phyloP scores from a whole-genome alignment of 495 filamentous ascomycete genomes.

The Daldinia decipiens region DNA sequence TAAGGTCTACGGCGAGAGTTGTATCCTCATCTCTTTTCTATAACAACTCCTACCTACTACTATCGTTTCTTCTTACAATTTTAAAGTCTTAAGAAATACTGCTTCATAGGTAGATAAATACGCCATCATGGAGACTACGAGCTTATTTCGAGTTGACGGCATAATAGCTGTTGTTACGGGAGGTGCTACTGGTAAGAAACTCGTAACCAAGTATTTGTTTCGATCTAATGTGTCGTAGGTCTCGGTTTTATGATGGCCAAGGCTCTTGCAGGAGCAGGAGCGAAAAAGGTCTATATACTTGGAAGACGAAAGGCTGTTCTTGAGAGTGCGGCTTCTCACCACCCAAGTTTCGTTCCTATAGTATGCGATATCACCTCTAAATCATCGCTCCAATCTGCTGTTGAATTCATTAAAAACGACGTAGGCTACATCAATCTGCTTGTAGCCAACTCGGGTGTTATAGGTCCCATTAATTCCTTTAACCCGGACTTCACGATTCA shows the following conservation, averaged over 20 bases:
- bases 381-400: conserved; percentile 60
- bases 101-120: background rate
- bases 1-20: no score
- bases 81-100: no score
- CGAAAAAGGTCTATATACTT: conserved; percentile 73
- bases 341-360: conserved; percentile 62
- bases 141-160: conserved; percentile 58
- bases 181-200: conserved; percentile 60
- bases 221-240: conserved; percentile 52
- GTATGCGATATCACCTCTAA: conserved; percentile 68
- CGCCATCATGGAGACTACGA: conserved; percentile 7
- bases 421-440: conserved; percentile 66
- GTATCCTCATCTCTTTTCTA: no score
- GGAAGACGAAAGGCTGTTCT: conserved; percentile 67
- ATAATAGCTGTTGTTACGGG: conserved; percentile 67
- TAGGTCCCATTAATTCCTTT: conserved; percentile 55
- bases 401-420: conserved; percentile 59
- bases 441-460: conserved; percentile 66
- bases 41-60: no score
- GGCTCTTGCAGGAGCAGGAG: conserved; percentile 71
- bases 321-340: conserved; percentile 50
- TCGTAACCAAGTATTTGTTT: background rate
- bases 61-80: background rate
- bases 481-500: conserved; percentile 53
- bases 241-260: conserved; percentile 73